Conservation (phyloP, 139 green algal genomes). For the Chlamydomonas incerta region DNA sequence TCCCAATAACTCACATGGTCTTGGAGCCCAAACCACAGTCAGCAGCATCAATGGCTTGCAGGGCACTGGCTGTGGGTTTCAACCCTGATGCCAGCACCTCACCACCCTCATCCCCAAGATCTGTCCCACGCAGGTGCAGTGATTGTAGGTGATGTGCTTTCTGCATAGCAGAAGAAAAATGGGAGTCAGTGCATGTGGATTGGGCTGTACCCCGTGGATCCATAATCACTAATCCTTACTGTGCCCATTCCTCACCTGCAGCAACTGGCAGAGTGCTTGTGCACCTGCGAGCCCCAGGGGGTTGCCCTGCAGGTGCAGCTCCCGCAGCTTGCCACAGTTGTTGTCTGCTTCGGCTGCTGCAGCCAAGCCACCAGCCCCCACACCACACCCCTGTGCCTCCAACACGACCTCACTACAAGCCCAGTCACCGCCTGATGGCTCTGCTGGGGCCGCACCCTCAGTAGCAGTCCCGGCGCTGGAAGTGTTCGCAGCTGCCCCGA, state of each 20-base stretch:
- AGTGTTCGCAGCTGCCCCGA: background rate
- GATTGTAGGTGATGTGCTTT: background rate
- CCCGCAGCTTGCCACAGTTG: background rate
- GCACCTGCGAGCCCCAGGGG: constrained; percentile 15
- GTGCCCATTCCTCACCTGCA: background rate
- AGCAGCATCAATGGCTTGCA: background rate
- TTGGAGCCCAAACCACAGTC: background rate
- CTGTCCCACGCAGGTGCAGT: constrained; percentile 21
- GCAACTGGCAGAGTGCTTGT: background rate
- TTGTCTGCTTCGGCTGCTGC: background rate
- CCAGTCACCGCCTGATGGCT: background rate
- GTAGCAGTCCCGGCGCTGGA: background rate
- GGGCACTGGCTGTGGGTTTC: too few species aligned
- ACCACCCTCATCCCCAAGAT: constrained; percentile 33
- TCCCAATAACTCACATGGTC: background rate
- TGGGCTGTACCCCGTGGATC: too few species aligned
- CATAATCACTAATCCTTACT: too few species aligned
- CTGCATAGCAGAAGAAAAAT: too few species aligned
- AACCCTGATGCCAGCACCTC: constrained; percentile 11
- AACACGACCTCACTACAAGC: background rate
- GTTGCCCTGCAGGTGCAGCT: constrained; percentile 37
- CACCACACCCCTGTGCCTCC: constrained; percentile 1
- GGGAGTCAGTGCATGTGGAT: too few species aligned
- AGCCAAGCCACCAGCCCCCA: background rate
- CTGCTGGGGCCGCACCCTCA: too few species aligned